Evolutionary conservation across 1,284 basidiomycete genomes (phyloP).

Genomic region (Ustilago sp.): DNA sequence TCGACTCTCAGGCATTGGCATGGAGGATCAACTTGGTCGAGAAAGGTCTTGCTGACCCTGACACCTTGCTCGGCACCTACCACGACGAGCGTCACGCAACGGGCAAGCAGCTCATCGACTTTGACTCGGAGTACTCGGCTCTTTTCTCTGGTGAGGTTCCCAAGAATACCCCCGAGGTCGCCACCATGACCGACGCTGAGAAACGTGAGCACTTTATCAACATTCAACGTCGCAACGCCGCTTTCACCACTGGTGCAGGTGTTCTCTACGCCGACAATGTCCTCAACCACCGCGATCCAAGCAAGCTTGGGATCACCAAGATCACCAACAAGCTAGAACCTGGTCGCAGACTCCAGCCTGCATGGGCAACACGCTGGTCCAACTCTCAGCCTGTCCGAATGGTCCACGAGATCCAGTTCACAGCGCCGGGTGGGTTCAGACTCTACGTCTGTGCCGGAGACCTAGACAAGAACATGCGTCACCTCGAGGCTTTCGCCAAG

Average conservation of each 20-base stretch:
- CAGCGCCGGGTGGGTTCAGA: slow-evolving; percentile 77
- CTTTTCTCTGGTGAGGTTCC: slow-evolving; percentile 69
- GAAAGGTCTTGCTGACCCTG: slow-evolving; percentile 69
- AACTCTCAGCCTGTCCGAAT: slow-evolving; percentile 77
- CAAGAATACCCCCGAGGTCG: slow-evolving; percentile 60
- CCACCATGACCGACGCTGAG: slow-evolving; percentile 53
- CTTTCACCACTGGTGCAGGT: slow-evolving; percentile 65
- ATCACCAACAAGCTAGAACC: slow-evolving; percentile 55
- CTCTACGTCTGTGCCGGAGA: slow-evolving; percentile 78
- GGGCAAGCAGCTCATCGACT: slow-evolving; percentile 70
- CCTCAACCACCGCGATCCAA: slow-evolving; percentile 59
- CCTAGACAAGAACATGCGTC: slow-evolving; percentile 61
- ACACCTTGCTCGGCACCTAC: slow-evolving; percentile 69
- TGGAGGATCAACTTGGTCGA: slow-evolving; percentile 71
- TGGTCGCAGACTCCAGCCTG: slow-evolving; percentile 55
- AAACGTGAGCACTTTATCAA: slow-evolving; percentile 62
- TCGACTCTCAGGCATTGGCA: slow-evolving; percentile 70
- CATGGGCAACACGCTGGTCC: slow-evolving; percentile 76
- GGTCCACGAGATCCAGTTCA: slow-evolving; percentile 78
- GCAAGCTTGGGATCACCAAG: slow-evolving; percentile 51
- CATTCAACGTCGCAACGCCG: slow-evolving; percentile 63
- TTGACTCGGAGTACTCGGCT: slow-evolving; percentile 70
- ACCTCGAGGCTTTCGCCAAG: slow-evolving; percentile 44
- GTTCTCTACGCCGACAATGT: slow-evolving; percentile 61
- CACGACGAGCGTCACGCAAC: slow-evolving; percentile 70